Conservation (phyloP, 768 basidiomycete species). For the Boletus subparvulus region DNA sequence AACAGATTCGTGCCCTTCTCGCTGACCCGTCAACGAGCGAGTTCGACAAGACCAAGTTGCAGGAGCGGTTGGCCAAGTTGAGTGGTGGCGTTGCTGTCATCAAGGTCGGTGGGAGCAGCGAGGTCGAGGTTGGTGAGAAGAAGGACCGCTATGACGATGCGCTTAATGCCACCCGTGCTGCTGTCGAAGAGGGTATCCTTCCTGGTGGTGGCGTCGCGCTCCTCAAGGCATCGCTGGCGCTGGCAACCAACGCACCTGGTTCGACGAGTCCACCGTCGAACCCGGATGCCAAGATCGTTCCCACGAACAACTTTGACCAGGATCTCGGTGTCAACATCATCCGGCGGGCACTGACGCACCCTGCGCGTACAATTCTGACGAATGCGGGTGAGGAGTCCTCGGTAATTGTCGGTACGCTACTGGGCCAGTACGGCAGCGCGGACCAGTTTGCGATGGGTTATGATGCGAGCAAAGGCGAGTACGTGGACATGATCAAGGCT, state of each 20-base stretch:
- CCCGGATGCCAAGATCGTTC: slow-evolving; percentile 63
- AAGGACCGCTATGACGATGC: slow-evolving; percentile 98
- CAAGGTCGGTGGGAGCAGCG: slow-evolving; percentile 90
- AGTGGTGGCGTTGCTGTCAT: slow-evolving; percentile 97
- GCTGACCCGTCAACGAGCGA: too few species aligned
- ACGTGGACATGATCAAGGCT: slow-evolving; percentile 89
- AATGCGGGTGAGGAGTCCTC: slow-evolving; percentile 95
- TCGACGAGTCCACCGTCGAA: slow-evolving; percentile 47
- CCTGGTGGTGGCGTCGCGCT: slow-evolving; percentile 95
- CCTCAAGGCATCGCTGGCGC: slow-evolving; percentile 75
- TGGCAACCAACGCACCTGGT: slow-evolving; percentile 54
- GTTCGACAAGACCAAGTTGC: slow-evolving; percentile 90
- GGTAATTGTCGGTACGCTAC: slow-evolving; percentile 88
- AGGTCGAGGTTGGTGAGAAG: slow-evolving; percentile 99
- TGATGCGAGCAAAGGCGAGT: slow-evolving; percentile 89
- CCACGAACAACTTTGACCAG: slow-evolving; percentile 93
- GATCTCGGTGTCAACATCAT: slow-evolving; percentile 94
- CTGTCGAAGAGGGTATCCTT: slow-evolving; percentile 97
- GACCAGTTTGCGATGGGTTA: slow-evolving; percentile 89
- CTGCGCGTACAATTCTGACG: slow-evolving; percentile 82
- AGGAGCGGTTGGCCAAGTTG: slow-evolving; percentile 95
- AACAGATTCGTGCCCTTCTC: slow-evolving; percentile 71
- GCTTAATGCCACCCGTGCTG: slow-evolving; percentile 95
- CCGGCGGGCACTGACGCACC: slow-evolving; percentile 83
- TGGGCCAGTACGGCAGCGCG: slow-evolving; percentile 61